Conservation (phyloP, 73 alveolate species). For the Paramecium sonneborni region DNA sequence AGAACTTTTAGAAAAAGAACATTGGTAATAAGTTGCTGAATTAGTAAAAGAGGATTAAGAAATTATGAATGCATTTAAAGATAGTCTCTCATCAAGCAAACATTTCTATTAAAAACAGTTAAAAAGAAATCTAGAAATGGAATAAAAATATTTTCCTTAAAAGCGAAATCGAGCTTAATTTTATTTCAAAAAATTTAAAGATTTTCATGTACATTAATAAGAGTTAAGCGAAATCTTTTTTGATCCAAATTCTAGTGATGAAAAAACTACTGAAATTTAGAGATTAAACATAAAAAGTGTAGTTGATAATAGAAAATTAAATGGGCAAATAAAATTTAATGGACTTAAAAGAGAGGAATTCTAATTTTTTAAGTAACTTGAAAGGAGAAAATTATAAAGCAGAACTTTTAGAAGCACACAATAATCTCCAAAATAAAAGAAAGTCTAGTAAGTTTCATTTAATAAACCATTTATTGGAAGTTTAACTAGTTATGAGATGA, state of each 20-base stretch:
- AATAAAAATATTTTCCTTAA: background rate
- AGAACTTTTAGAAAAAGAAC: background rate
- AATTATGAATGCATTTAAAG: background rate
- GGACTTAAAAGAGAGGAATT: constrained; percentile 37
- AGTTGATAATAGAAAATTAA: background rate
- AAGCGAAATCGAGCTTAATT: constrained; percentile 2
- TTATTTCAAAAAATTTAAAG: constrained; percentile 19
- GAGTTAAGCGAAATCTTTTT: background rate
- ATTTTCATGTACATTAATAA: background rate
- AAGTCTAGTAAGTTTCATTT: background rate
- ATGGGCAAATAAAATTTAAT: background rate
- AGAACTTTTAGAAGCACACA: background rate
- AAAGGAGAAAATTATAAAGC: background rate
- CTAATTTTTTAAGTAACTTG: background rate
- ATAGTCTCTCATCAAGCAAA: background rate
- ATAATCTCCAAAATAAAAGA: constrained; percentile 11
- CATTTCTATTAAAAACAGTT: background rate
- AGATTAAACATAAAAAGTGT: constrained; percentile 4
- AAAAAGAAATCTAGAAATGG: background rate
- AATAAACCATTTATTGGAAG: background rate
- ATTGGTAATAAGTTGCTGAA: background rate
- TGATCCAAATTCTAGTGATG: background rate
- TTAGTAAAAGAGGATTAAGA: background rate
- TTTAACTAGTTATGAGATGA: background rate
- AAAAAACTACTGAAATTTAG: background rate